phyloP scores from a whole-genome alignment of 345 rosid species.

The Cardamine occulta region DNA sequence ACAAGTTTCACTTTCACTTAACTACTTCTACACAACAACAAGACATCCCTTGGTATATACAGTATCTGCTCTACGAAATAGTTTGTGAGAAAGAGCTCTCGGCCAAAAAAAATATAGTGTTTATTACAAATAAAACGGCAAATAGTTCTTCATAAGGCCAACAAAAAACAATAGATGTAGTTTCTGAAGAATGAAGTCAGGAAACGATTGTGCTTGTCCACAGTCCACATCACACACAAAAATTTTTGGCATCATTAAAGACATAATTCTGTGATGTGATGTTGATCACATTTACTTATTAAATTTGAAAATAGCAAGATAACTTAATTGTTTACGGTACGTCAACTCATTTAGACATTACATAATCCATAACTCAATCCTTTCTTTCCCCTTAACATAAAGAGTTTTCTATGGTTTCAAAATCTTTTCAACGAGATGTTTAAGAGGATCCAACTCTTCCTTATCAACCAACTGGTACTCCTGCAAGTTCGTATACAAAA shows the following conservation, averaged over 20 bases:
- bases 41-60: no score
- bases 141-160: no score
- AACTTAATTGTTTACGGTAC: neutral
- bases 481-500: conserved; percentile 13
- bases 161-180: no score
- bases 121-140: no score
- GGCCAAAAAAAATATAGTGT: no score
- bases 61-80: no score
- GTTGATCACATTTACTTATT: neutral
- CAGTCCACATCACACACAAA: neutral
- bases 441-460: conserved; percentile 8
- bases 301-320: neutral
- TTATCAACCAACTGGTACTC: conserved; percentile 31
- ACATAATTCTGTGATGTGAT: neutral
- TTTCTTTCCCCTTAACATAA: neutral
- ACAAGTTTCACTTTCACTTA: no score
- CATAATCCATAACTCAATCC: neutral
- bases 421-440: conserved; percentile 9
- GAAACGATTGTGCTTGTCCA: neutral
- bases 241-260: neutral
- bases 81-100: no score
- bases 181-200: neutral
- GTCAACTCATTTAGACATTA: no score
- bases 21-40: no score
- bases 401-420: neutral